A percentile compares a stretch with the other conserved stretches of the same genome.
phyloP scores from a whole-genome alignment of 495 filamentous ascomycete species.

The Penicillium bovifimosum region DNA sequence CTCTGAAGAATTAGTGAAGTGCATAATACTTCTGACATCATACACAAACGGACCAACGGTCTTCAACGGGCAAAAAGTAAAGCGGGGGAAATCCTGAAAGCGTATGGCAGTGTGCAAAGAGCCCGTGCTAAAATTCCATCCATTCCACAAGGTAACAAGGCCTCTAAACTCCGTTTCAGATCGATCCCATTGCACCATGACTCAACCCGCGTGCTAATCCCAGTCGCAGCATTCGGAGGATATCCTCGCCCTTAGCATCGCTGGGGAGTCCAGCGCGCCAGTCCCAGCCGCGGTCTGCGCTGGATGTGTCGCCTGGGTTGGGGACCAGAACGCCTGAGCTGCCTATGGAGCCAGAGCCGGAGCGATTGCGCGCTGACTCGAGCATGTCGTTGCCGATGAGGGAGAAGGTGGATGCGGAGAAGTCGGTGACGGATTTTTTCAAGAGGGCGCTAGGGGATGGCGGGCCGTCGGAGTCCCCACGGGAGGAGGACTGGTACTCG shows the following conservation, averaged over 20 bases:
- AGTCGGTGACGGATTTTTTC: constrained; percentile 58
- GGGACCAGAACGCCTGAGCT: constrained; percentile 52
- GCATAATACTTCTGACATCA: neutral
- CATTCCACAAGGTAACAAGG: neutral
- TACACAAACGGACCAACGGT: constrained; percentile 2
- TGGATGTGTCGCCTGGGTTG: constrained; percentile 30
- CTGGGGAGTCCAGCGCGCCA: constrained; percentile 64
- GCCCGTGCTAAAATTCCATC: neutral
- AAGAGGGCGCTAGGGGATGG: constrained; percentile 58
- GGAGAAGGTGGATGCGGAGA: constrained; percentile 54
- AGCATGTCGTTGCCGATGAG: constrained; percentile 70
- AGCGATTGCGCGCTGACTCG: constrained; percentile 40
- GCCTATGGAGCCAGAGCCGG: constrained; percentile 48
- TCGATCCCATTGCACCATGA: constrained; percentile 28
- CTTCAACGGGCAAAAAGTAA: neutral
- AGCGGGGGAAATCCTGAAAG: neutral
- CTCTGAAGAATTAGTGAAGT: neutral
- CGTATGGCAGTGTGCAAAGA: neutral
- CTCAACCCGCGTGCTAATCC: constrained; percentile 62
- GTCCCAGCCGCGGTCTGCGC: constrained; percentile 66
- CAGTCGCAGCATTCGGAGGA: constrained; percentile 65
- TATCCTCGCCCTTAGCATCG: constrained; percentile 54
- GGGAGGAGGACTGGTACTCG: constrained; percentile 43
- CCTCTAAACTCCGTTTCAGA: neutral
- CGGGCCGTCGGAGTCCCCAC: constrained; percentile 38